phyloP scores from a whole-genome alignment of 2,329 filamentous ascomycete species.

The Dactylellina drechsleri region DNA sequence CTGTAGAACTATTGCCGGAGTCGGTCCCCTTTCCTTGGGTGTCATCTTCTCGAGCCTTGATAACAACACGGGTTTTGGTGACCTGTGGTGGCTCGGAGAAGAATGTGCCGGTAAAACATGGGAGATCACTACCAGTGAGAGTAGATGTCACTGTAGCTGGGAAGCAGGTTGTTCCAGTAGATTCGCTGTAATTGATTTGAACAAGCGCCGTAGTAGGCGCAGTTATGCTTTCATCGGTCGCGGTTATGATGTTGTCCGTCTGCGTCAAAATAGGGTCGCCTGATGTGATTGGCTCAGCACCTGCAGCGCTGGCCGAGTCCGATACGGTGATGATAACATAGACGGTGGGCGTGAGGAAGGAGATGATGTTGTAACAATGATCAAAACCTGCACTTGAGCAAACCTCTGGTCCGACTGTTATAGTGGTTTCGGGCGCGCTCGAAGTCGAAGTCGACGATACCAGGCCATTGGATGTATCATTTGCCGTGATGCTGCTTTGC shows the following conservation, averaged over 20 bases:
- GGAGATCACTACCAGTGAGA: slow-evolving; percentile 12
- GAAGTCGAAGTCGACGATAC: slow-evolving; percentile 15
- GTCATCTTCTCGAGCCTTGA: slow-evolving; percentile 45
- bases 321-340: slow-evolving; percentile 46
- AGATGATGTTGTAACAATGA: slow-evolving; percentile 23
- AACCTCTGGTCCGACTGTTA: slow-evolving; percentile 29
- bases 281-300: slow-evolving; percentile 38
- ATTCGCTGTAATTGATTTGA: slow-evolving; percentile 11
- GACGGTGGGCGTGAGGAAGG: slow-evolving; percentile 27
- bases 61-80: slow-evolving; percentile 45
- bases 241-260: slow-evolving; percentile 33
- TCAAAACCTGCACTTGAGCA: slow-evolving; percentile 29
- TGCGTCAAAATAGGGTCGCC: slow-evolving; percentile 48
- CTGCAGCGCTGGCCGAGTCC: slow-evolving; percentile 10
- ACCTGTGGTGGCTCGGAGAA: slow-evolving; percentile 14
- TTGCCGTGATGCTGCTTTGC: slow-evolving; percentile 5
- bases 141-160: slow-evolving; percentile 22
- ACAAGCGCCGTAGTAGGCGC: slow-evolving; percentile 33
- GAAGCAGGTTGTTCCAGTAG: slow-evolving; percentile 33
- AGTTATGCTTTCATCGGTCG: not conserved
- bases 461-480: not conserved
- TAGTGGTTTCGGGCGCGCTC: slow-evolving; percentile 2
- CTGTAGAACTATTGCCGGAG: slow-evolving; percentile 1
- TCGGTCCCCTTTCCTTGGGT: slow-evolving; percentile 41
- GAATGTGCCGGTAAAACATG: slow-evolving; percentile 18